Percentiles rank a stretch among this genome's conserved stretches.
Evolutionary conservation across 176 grass and related monocot species (phyloP).

Genomic region (Oryza coarctata): DNA sequence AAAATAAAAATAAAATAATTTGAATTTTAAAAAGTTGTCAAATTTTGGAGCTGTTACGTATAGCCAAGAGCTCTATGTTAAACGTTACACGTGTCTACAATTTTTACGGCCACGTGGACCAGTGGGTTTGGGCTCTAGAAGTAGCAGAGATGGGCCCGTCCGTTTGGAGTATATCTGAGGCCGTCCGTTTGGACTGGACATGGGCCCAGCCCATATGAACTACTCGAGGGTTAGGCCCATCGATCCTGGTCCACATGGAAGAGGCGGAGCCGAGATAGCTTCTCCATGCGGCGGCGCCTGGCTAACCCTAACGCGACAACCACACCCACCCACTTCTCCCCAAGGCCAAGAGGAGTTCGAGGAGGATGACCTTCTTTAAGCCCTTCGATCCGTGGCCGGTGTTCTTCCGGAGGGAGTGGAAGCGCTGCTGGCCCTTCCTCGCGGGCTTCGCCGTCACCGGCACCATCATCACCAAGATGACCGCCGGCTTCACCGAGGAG

Average conservation of each 20-base stretch:
- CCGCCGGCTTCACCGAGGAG: slow-evolving; percentile 65
- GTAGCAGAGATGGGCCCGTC: too few species aligned
- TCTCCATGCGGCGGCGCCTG: too few species aligned
- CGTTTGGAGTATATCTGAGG: too few species aligned
- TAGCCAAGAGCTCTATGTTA: too few species aligned
- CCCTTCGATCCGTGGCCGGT: slow-evolving; percentile 93
- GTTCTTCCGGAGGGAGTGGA: slow-evolving; percentile 83
- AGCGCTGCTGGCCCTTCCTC: slow-evolving; percentile 82
- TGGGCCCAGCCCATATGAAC: not conserved
- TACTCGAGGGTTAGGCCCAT: not conserved
- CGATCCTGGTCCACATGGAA: not conserved
- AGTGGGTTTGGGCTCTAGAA: too few species aligned
- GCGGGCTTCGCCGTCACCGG: slow-evolving; percentile 77
- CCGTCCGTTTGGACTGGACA: too few species aligned
- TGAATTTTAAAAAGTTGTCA: too few species aligned
- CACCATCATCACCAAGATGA: slow-evolving; percentile 57
- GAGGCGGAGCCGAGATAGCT: not conserved
- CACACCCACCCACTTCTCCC: not conserved
- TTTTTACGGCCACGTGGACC: too few species aligned
- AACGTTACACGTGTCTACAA: too few species aligned
- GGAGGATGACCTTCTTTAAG: slow-evolving; percentile 61
- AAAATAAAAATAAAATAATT: too few species aligned
- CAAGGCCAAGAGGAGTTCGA: not conserved
- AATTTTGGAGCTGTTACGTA: too few species aligned
- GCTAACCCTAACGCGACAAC: not conserved